Evolutionary conservation across 192 early-diverging fungal genomes (phyloP), one percentile per base, ranked within the genome.

Genomic region (Thamnidium elegans): DNA sequence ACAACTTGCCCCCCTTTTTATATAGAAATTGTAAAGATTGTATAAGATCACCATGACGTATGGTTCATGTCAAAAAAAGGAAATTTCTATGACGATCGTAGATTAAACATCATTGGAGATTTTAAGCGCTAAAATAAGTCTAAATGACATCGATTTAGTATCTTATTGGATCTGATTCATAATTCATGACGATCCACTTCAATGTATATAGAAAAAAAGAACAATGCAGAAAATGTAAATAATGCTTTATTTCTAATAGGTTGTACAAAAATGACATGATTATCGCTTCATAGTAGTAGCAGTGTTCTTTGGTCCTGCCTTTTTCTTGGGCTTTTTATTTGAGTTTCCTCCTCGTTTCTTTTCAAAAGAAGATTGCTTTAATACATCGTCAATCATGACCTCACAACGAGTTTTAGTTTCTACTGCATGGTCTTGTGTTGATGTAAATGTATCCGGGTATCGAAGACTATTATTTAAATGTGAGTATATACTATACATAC

Each of bases 391-490:
- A 44, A 78, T 78, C 20, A 69, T 39, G 14, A 8, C 5, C 48
- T 78, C 77, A 50, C 69, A 68, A 7, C 45, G 45, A 7, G 39
- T 52, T 73, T 92, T 93, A 44, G 83, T 43, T 32, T 71, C 51
- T 9, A 56, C 19, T 5, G 87, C 78, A 21, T 69, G 65, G 0
- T 85, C 81, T n/a, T 51, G 65, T 21, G 32, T 31, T n/a, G 79
- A 70, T 6, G 72, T 70, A 55, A 90, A 92, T 1, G 67, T 68
- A 17, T 83, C 76, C 4, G 88, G 74, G 66, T 86, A 92, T 23
- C 87, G 78, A 36, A 81, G 62, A 50, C 86, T 87, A 62, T 73
- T 51, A 31, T 15, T 17, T 54, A 50, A 31, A 59, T 14, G 17
- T 14, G 17, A 66, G 11, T 30, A 62, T 15, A 31, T 21, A 19